Evolutionary conservation across 2,329 filamentous ascomycete genomes (phyloP), one percentile per base, ranked within the genome.

Genomic region (Alternaria triticimaculans): DNA sequence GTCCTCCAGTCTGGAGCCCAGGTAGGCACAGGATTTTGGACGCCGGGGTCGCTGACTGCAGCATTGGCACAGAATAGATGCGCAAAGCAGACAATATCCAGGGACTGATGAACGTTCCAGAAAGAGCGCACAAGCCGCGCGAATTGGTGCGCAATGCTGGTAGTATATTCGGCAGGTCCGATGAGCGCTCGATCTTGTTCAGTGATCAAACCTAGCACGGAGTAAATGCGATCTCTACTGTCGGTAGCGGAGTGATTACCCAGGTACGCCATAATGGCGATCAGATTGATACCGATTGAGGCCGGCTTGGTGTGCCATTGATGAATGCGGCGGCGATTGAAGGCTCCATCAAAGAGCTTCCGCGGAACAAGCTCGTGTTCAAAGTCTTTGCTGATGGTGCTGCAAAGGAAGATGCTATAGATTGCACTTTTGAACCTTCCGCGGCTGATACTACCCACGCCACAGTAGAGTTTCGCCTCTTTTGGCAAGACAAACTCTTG

Each of bases 51-150:
- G 2, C 33, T 49, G 4, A 64, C 59, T 7, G 63, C 67, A 3
- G 72, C 64, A 41, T 72, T 69, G 6, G 70, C 65, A 43, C 69
- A 74, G 58, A 77, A 78, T 1, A 76, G 21, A 59, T 77, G 74
- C 15, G 67, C 60, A 41, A 77, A 78, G 55, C 74, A 78, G 8
- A 78, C 65, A 5, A 77, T 76, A 50, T 77, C 76, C 10, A 78
- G 54, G 48, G 64, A 72, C 1, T 41, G 44, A 26, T 76, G 71
- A 11, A 64, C 65, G 1, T 46, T 59, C 73, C 74, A 77, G 44
- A 72, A 78, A 0, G 72, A 72, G 11, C 61, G 66, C 10, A 78
- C 76, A 6, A 78, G 73, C 25, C 59, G 74, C 15, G 75, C 72
- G 37, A 74, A 76, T 15, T 51, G 48, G 28, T 51, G 18, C 26